These are phyloP conservation scores for Trichoderma atrobrunneum DNA, from an alignment of 2,329 filamentous ascomycete species.

Conservation along the genomic window DNA sequence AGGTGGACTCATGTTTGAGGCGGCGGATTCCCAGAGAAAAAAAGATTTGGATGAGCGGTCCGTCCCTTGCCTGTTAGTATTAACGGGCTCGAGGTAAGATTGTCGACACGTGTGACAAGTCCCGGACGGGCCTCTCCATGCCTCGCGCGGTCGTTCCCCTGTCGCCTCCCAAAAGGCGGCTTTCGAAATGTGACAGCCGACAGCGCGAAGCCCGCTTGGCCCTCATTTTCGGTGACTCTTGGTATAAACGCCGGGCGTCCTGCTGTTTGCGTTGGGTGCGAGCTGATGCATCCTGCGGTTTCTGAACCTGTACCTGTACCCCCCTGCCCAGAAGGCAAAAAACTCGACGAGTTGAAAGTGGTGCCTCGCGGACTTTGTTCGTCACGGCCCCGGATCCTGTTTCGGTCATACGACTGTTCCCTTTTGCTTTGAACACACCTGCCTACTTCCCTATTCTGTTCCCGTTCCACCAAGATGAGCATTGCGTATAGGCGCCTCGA, in stretches of 20 bases:
- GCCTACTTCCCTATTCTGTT: not conserved
- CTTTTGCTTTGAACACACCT: not conserved
- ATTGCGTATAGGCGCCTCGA: conserved; percentile 9
- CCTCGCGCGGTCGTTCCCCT: conserved; percentile 3
- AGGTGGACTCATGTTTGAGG: conserved; percentile 13
- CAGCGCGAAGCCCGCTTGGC: conserved; percentile 2
- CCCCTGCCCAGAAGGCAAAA: not conserved
- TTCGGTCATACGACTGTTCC: conserved; percentile 3
- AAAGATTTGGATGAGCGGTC: conserved; percentile 12
- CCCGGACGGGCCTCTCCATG: conserved; percentile 6
- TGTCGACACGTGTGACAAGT: conserved; percentile 17
- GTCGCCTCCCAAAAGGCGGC: conserved; percentile 1
- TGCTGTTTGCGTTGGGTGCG: conserved; percentile 15
- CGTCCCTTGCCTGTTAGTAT: conserved; percentile 9
- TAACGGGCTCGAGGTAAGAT: conserved; percentile 8
- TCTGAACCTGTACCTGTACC: not conserved
- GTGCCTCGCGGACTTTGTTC: conserved; percentile 3
- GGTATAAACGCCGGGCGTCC: conserved; percentile 12
- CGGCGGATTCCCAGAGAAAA: not conserved
- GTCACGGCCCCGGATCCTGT: not conserved
- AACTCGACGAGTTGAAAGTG: not conserved
- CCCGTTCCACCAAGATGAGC: not conserved
- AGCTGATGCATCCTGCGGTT: conserved; percentile 15
- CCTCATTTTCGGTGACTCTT: not conserved
- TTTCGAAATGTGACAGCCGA: conserved; percentile 7